phyloP scores from a whole-genome alignment of 2,329 filamentous ascomycete species.

The Bretziella fagacearum region DNA sequence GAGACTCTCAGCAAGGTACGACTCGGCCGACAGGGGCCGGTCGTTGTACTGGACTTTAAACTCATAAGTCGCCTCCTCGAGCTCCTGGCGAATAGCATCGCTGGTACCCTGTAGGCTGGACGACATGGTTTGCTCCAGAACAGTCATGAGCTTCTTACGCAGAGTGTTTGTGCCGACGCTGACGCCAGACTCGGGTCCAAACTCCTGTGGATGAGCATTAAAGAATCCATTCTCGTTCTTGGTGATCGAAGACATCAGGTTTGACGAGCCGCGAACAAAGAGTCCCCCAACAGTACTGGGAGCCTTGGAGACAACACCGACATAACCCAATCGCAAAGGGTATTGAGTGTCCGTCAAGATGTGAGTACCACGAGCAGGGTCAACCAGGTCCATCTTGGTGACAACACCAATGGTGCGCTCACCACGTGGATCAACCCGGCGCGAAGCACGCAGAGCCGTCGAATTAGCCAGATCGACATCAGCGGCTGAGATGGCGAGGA shows the following conservation, averaged over 20 bases:
- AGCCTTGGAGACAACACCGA: constrained; percentile 79
- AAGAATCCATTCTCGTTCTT: constrained; percentile 86
- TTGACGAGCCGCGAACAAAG: constrained; percentile 68
- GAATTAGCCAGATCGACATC: constrained; percentile 97
- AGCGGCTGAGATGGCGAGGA: constrained; percentile 89
- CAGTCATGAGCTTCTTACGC: constrained; percentile 90
- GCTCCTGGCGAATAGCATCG: constrained; percentile 82
- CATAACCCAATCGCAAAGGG: constrained; percentile 83
- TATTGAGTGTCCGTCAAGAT: constrained; percentile 86
- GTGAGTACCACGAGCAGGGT: constrained; percentile 56
- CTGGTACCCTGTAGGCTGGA: constrained; percentile 75
- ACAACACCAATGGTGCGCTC: constrained; percentile 97
- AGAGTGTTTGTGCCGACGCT: constrained; percentile 71
- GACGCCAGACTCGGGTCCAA: constrained; percentile 54
- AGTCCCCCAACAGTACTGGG: constrained; percentile 47
- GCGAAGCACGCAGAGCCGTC: constrained; percentile 73
- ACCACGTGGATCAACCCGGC: constrained; percentile 81
- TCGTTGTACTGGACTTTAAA: constrained; percentile 99
- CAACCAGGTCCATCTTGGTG: constrained; percentile 97
- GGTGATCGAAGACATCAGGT: constrained; percentile 62
- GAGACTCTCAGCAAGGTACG: constrained; percentile 85
- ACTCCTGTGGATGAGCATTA: constrained; percentile 63
- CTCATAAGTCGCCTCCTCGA: constrained; percentile 93
- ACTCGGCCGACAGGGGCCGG: constrained; percentile 81
- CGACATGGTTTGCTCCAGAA: constrained; percentile 94